These are phyloP conservation scores for Pseudonitzschia pungens DNA, from an alignment of 108 stramenopile species.

Conservation along the genomic window DNA sequence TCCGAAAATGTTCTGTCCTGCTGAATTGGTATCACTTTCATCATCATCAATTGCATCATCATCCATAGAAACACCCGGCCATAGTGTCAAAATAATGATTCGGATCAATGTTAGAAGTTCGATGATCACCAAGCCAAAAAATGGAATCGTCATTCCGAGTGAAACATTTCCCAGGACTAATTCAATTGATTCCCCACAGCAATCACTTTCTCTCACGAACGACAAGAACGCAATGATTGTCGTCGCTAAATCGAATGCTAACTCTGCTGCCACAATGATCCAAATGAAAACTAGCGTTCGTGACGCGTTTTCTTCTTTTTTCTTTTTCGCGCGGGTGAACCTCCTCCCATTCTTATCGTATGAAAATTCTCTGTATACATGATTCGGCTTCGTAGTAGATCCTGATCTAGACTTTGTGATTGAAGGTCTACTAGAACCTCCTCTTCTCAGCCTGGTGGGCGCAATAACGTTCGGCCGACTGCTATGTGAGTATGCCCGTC, in stretches of 20 bases:
- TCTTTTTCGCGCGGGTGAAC: conserved; percentile 10
- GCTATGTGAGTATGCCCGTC: too few species aligned
- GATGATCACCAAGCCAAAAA: conserved; percentile 21
- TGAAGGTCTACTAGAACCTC: background rate
- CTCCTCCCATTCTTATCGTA: background rate
- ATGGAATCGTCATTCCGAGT: conserved; percentile 24
- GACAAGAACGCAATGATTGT: conserved; percentile 33
- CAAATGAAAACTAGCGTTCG: conserved; percentile 27
- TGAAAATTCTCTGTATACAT: background rate
- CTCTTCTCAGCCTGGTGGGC: background rate
- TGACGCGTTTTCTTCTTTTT: background rate
- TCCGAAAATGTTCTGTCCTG: background rate
- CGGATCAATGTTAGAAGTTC: conserved; percentile 22
- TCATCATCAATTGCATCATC: background rate
- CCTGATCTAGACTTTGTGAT: background rate
- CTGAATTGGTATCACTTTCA: background rate
- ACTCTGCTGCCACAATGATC: conserved; percentile 26
- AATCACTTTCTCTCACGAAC: conserved; percentile 19
- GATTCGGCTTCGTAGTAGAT: background rate
- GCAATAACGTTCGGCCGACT: too few species aligned
- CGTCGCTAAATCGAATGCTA: conserved; percentile 27
- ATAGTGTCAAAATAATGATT: conserved; percentile 28
- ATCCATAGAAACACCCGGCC: conserved; percentile 18
- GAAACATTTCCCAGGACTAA: conserved; percentile 15
- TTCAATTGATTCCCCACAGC: conserved; percentile 24